phyloP scores from a whole-genome alignment of 2,329 filamentous ascomycete genomes.

The Fusarium circinatum region DNA sequence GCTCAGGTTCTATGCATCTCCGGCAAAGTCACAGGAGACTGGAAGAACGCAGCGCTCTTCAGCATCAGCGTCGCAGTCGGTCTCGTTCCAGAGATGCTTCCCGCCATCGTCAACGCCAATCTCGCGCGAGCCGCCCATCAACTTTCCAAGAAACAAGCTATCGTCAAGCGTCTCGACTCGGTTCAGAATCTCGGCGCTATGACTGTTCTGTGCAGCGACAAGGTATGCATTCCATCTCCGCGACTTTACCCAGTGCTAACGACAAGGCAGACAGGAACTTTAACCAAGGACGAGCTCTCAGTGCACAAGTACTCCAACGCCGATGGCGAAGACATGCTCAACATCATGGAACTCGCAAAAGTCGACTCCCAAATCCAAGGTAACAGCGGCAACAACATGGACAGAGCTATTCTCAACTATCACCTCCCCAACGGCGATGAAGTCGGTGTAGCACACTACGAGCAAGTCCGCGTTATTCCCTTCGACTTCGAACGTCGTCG shows the following conservation, averaged over 20 bases:
- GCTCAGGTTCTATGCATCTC: not conserved
- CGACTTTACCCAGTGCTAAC: accelerated
- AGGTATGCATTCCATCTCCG: accelerated
- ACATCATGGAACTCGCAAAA: constrained; percentile 1
- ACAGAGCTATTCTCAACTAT: not conserved
- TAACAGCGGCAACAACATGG: constrained; percentile 6
- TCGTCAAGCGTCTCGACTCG: not conserved
- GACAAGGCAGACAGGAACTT: not conserved
- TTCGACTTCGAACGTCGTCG: constrained; percentile 1
- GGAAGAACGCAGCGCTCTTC: not conserved
- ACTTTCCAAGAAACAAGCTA: not conserved
- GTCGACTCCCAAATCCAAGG: not conserved
- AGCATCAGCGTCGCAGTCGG: constrained; percentile 3
- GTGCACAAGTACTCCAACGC: not conserved
- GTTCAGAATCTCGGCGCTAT: not conserved
- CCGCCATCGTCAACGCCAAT: constrained; percentile 5
- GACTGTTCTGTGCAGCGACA: not conserved
- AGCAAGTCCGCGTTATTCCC: not conserved
- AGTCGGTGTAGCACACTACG: not conserved
- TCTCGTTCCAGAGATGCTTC: not conserved
- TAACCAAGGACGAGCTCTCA: not conserved
- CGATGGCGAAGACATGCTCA: not conserved
- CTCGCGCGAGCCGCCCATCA: not conserved
- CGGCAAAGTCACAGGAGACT: not conserved
- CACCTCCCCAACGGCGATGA: not conserved